Evolutionary conservation across 441 rosid genomes (phyloP).

Genomic region (Daphne laureola): DNA sequence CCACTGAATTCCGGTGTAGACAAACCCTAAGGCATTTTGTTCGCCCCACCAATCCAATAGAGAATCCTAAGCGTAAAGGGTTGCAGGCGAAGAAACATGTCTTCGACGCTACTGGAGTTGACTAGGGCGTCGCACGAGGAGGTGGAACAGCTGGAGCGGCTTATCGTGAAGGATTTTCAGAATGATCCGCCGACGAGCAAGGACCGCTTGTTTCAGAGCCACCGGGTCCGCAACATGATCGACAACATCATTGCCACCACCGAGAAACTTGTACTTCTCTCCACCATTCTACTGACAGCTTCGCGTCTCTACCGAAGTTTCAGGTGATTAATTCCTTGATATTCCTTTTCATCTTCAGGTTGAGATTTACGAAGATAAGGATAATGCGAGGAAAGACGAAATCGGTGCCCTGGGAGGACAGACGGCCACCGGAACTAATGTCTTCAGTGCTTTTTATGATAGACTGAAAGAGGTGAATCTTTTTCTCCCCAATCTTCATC

Average conservation of each 20-base stretch:
- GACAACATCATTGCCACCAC: constrained; percentile 54
- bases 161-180: constrained; percentile 86
- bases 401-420: constrained; percentile 94
- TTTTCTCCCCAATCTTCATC: not conserved
- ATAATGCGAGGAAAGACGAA: constrained; percentile 86
- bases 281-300: not conserved
- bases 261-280: constrained; percentile 50
- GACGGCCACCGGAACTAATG: constrained; percentile 65
- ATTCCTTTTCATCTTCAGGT: constrained; percentile 27
- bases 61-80: constrained; percentile 1
- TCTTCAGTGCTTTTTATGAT: constrained; percentile 83
- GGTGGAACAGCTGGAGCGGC: constrained; percentile 76
- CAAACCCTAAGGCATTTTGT: constrained; percentile 9
- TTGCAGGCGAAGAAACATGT: constrained; percentile 34
- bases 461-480: constrained; percentile 74
- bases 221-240: constrained; percentile 84
- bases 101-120: constrained; percentile 85
- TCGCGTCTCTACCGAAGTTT: not conserved
- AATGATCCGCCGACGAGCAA: constrained; percentile 54
- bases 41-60: not conserved
- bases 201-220: constrained; percentile 82
- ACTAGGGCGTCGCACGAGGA: constrained; percentile 91
- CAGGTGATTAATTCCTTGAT: not conserved
- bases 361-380: constrained; percentile 84
- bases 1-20: not conserved